These are phyloP conservation scores for Rhynchosporium secalis DNA, from an alignment of 2,329 filamentous ascomycete genomes.

Conservation along the genomic window DNA sequence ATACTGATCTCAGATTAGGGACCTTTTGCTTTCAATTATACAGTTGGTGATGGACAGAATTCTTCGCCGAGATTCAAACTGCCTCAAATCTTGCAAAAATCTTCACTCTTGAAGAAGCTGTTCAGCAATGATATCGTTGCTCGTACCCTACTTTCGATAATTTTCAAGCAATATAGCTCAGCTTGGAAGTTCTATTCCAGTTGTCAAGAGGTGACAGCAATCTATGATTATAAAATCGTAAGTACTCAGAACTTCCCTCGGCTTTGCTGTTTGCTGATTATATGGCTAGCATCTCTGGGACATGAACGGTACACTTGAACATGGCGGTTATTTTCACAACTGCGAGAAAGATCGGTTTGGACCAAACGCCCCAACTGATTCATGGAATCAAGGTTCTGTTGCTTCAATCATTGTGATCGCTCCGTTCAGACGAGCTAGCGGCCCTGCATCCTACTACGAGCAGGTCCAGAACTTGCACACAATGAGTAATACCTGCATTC, in stretches of 20 bases:
- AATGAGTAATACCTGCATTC: slow-evolving; percentile 26
- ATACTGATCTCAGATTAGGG: slow-evolving; percentile 7
- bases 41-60: neutral
- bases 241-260: neutral
- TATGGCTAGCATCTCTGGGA: slow-evolving; percentile 25
- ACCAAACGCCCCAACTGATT: slow-evolving; percentile 6
- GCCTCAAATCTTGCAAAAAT: slow-evolving; percentile 2
- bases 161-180: slow-evolving; percentile 24
- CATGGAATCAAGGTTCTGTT: slow-evolving; percentile 18
- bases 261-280: neutral
- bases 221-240: slow-evolving; percentile 18
- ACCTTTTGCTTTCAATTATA: slow-evolving; percentile 14
- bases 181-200: slow-evolving; percentile 26
- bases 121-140: slow-evolving; percentile 15
- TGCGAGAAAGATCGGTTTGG: slow-evolving; percentile 22
- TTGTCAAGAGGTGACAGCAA: slow-evolving; percentile 20
- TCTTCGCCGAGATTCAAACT: slow-evolving; percentile 12
- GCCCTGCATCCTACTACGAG: slow-evolving; percentile 14
- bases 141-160: slow-evolving; percentile 8
- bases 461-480: slow-evolving; percentile 27
- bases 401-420: slow-evolving; percentile 21
- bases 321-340: slow-evolving; percentile 20
- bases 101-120: slow-evolving; percentile 20
- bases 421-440: slow-evolving; percentile 20
- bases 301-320: slow-evolving; percentile 12